Evolutionary conservation across 441 rosid genomes (phyloP), one percentile per base, ranked within the genome.

Genomic region (Populus trichocarpa): DNA sequence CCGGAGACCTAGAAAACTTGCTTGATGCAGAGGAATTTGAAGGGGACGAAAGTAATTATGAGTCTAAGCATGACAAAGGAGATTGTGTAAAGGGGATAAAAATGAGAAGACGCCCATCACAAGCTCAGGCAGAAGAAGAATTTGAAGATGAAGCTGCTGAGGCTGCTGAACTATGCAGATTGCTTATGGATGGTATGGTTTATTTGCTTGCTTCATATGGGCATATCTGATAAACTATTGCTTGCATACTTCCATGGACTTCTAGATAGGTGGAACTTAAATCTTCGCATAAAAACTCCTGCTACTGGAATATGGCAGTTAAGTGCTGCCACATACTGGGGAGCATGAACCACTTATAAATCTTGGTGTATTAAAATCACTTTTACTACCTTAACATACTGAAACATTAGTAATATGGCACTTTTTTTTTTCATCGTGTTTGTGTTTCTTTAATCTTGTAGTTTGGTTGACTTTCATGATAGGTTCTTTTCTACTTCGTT

Each of bases 1-100:
- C 98, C 26, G 99, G 99, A 50, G 99, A 97, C 80, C 87, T 97
- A 66, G 99, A 97, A 86, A 95, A 95, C 86, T 86, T 97, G 88
- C 99, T 95, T 83, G 98, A 95, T 85, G 99, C 98, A 3, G 99
- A 95, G 87, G 99, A 97, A 87, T 94, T 74, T 82, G 98, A 91
- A 57, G 95, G 94, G 81, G 95, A 93, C 77, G 98, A 90, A 78
- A 90, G 86, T 59, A 84, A 77, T 75, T 85, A 85, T 68, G 88
- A 90, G 81, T 83, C 87, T 72, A 95, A 90, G 90, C 86, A 84
- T 82, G 95, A 91, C 69, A 95, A 88, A 84, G 80, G 83, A 71
- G 98, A 96, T 77, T 92, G 93, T 53, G 97, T 90, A 32, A 96
- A 94, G 86, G 98, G 97, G 76, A 86, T 93, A 57, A 94, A 95